These are phyloP conservation scores for Theileria orientalis DNA, from an alignment of 169 alveolate genomes.

Conservation along the genomic window DNA sequence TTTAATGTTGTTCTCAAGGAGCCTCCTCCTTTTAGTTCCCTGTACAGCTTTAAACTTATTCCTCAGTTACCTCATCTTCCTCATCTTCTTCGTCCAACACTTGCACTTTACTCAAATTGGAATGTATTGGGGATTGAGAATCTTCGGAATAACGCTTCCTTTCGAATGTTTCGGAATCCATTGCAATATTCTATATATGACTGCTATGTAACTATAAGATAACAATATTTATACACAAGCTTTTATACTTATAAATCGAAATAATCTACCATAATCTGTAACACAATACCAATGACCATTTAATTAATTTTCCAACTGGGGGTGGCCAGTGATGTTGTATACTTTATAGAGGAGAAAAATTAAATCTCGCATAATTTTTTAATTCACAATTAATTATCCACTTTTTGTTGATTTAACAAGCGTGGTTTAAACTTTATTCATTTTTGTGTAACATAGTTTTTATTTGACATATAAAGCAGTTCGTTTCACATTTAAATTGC, in stretches of 20 bases:
- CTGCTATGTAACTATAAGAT: too few relatives aligned
- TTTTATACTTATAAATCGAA: too few relatives aligned
- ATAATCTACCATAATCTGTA: too few relatives aligned
- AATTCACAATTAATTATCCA: background rate
- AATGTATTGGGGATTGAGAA: background rate
- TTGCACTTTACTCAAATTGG: background rate
- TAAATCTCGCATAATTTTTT: too few relatives aligned
- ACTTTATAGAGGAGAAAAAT: background rate
- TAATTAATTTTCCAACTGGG: too few relatives aligned
- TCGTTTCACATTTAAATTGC: background rate
- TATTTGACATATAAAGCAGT: background rate
- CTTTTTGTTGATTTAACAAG: background rate
- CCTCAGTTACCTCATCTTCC: conserved; percentile 4
- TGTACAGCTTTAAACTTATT: background rate
- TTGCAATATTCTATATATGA: background rate
- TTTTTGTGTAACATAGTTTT: background rate
- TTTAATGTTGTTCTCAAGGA: conserved; percentile 23
- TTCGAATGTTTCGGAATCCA: background rate
- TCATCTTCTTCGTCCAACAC: background rate
- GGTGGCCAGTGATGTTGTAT: background rate
- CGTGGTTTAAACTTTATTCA: background rate
- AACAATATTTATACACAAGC: too few relatives aligned
- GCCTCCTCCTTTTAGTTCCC: conserved; percentile 4
- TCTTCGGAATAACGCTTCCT: background rate
- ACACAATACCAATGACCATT: too few relatives aligned